phyloP scores from a whole-genome alignment of 2,329 filamentous ascomycete genomes.

The Aspergillus sp. region DNA sequence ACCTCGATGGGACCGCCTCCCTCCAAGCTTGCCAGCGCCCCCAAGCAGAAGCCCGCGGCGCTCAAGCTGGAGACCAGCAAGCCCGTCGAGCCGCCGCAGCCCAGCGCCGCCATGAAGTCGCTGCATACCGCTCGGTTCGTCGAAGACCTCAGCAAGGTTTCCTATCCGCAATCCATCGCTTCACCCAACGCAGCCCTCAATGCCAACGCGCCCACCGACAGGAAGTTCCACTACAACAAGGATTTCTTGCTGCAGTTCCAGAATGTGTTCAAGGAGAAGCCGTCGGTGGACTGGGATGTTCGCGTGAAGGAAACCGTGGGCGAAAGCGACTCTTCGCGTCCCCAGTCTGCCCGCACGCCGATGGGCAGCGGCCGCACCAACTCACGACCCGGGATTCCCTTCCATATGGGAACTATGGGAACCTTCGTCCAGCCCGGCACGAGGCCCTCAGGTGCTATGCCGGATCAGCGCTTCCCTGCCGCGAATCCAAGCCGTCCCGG shows the following conservation, averaged over 20 bases:
- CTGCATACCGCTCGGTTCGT: constrained; percentile 87
- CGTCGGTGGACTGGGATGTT: constrained; percentile 82
- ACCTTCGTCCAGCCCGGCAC: constrained; percentile 47
- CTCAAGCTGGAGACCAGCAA: constrained; percentile 85
- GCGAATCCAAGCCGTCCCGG: constrained; percentile 41
- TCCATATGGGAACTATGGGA: constrained; percentile 71
- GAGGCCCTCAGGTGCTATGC: constrained; percentile 63
- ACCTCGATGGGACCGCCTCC: constrained; percentile 39
- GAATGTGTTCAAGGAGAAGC: constrained; percentile 91
- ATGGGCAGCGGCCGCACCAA: constrained; percentile 41
- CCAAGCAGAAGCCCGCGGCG: constrained; percentile 74
- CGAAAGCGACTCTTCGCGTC: constrained; percentile 59
- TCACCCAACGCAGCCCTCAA: constrained; percentile 92
- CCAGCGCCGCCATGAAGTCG: constrained; percentile 85
- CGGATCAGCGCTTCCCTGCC: constrained; percentile 63
- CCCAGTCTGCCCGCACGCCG: constrained; percentile 44
- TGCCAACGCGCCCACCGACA: constrained; percentile 55
- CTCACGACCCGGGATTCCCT: constrained; percentile 42
- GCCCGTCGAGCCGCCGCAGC: constrained; percentile 79
- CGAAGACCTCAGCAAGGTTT: constrained; percentile 63
- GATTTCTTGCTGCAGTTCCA: constrained; percentile 95
- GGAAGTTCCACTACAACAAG: constrained; percentile 93
- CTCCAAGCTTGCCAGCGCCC: constrained; percentile 46
- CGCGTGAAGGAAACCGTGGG: constrained; percentile 80
- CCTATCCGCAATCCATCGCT: constrained; percentile 73